Evolutionary conservation across 2,329 filamentous ascomycete genomes (phyloP), one percentile per base, ranked within the genome.

Genomic region (Macrophomina phaseolina): DNA sequence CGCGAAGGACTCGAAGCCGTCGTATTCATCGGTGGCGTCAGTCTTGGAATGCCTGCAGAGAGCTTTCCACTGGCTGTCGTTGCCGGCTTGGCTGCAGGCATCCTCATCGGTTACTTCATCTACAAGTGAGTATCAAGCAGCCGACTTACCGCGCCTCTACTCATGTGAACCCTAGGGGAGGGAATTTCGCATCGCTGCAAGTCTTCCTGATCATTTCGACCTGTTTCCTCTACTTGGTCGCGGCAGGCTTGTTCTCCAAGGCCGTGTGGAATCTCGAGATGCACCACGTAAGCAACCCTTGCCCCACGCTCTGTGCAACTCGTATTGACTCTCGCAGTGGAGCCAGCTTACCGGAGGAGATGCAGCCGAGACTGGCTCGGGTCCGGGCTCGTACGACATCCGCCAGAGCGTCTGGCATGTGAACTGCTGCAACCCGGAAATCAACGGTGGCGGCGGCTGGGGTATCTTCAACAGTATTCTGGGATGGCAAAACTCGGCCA

Each of bases 401-500:
- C 84, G 86, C 66, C 83, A 90, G 73, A 92, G 87, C 69, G 90
- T 95, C 28, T 94, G 92, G 91, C 91, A 94, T 74, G 87, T 94
- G 64, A 93, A 94, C 74, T 96, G 91, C 82, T 95, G 92, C 77
- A 94, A 87, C 72, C 90, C 92, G 0, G 81, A 88, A 63, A 79
- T 89, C 46, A 89, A 92, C 69, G 90, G 91, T 34, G 90, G 90
- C 56, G 89, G 90, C 45, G 91, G 91, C 52, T 97, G 92, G 93
- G 92, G 91, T 65, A 88, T 97, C 70, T 93, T 97, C 83, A 94
- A 96, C 73, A 89, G 91, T 67, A 84, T 97, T 64, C 83, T 97
- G 11, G 93, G 93, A 67, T 97, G 93, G 93, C 87, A 89, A 68
- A 97, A 97, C 81, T 92, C 91, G 12, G 93, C 91, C 5, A 96